Conservation (phyloP, 805 yeast genomes). For the Candida manassasensis region DNA sequence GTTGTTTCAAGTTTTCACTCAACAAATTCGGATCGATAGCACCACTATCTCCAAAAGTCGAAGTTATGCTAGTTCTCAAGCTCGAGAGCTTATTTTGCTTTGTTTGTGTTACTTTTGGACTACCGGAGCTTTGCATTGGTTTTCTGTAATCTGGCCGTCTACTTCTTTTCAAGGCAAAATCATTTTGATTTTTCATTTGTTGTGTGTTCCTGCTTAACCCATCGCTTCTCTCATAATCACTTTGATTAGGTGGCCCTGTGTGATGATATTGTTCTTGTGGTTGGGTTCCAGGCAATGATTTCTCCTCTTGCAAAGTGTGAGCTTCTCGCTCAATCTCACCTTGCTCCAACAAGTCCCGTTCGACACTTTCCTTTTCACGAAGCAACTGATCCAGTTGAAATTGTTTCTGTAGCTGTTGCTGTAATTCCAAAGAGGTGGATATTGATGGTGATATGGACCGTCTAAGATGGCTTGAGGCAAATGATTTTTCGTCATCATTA, state of each 20-base stretch:
- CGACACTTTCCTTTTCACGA: slow-evolving; percentile 5
- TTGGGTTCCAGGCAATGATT: too few species aligned
- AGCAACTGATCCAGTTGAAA: slow-evolving; percentile 12
- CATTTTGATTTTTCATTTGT: slow-evolving; percentile 13
- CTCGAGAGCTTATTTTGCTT: slow-evolving; percentile 4
- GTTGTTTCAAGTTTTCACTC: neutral
- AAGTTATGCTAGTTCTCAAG: slow-evolving; percentile 1
- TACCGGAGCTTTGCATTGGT: slow-evolving; percentile 12
- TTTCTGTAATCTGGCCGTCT: slow-evolving; percentile 39
- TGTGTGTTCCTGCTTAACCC: too few species aligned
- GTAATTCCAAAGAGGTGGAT: slow-evolving; percentile 8
- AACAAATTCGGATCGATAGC: neutral
- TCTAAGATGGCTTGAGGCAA: neutral
- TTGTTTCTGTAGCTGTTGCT: slow-evolving; percentile 15
- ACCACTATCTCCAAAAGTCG: neutral
- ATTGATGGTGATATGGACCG: slow-evolving; percentile 4
- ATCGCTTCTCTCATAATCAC: neutral
- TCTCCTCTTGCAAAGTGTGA: slow-evolving; percentile 43
- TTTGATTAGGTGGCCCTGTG: too few species aligned
- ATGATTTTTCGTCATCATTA: neutral
- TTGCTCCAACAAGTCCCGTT: slow-evolving; percentile 5
- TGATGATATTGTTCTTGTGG: too few species aligned
- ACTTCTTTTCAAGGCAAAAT: slow-evolving; percentile 32
- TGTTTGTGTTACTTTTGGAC: slow-evolving; percentile 2
- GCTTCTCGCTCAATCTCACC: slow-evolving; percentile 33